Percentiles rank a stretch among this genome's conserved stretches.
Evolutionary conservation across 352 stramenopile species (phyloP).

Genomic region (Blastocystis sp.): DNA sequence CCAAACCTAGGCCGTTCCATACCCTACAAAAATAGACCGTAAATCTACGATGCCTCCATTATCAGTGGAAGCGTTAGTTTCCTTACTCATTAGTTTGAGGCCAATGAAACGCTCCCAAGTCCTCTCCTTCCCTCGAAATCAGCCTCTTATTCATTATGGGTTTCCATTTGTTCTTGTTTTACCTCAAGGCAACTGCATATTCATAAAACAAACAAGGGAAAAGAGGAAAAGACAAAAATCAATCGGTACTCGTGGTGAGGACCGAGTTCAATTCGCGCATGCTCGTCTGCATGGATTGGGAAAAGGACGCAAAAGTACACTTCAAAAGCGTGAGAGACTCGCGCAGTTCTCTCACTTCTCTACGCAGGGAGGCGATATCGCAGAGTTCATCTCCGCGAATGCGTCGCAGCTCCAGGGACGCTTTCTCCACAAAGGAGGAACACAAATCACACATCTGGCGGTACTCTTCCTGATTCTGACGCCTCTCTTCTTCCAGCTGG

Average conservation of each 20-base stretch:
- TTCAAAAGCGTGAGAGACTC: neutral
- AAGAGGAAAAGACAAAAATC: constrained; percentile 40
- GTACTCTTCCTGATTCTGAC: neutral
- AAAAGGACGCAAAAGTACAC: neutral
- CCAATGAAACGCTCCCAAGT: neutral
- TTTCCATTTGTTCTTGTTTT: neutral
- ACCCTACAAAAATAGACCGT: constrained; percentile 69
- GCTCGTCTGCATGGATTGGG: neutral
- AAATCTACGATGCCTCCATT: constrained; percentile 70
- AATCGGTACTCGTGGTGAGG: neutral
- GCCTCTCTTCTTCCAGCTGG: constrained; percentile 19
- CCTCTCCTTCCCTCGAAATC: neutral
- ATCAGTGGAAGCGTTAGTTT: constrained; percentile 71
- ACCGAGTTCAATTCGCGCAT: neutral
- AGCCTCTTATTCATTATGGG: constrained; percentile 37
- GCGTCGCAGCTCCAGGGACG: neutral
- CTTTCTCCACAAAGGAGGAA: constrained; percentile 11
- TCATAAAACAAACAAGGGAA: constrained; percentile 5
- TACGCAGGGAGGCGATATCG: neutral
- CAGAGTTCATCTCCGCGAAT: neutral
- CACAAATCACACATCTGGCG: neutral
- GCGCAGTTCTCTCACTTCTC: neutral
- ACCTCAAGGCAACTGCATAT: neutral
- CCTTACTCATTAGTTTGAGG: constrained; percentile 71
- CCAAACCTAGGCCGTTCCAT: constrained; percentile 69